A percentile compares a stretch with the other conserved stretches of the same genome.
phyloP scores from a whole-genome alignment of 768 basidiomycete species.

The Chlorophyllum brunneum region DNA sequence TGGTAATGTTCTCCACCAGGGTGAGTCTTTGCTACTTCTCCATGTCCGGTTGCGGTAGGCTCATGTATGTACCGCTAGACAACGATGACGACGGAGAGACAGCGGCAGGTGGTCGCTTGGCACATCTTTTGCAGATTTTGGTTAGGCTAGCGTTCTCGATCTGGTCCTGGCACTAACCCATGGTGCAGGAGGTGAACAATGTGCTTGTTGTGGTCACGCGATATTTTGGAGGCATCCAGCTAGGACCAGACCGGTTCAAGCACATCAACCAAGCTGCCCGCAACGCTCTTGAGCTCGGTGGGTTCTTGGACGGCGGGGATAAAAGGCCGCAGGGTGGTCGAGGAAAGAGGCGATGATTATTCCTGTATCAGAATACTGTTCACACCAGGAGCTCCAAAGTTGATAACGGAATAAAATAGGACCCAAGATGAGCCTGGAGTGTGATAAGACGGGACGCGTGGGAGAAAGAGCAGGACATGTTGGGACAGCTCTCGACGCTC shows the following conservation, averaged over 20 bases:
- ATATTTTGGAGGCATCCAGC: constrained; percentile 88
- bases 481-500: neutral
- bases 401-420: too few relatives aligned
- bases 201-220: constrained; percentile 91
- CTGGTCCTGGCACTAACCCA: neutral
- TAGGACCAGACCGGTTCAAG: constrained; percentile 86
- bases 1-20: constrained; percentile 68
- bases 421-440: constrained; percentile 3
- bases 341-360: constrained; percentile 22
- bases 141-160: constrained; percentile 34
- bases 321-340: constrained; percentile 27
- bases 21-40: constrained; percentile 32
- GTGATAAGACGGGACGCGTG: neutral
- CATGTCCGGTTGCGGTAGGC: neutral
- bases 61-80: constrained; percentile 40
- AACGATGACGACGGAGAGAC: constrained; percentile 96
- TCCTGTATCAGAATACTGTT: too few relatives aligned
- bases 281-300: constrained; percentile 83
- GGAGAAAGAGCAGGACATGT: neutral
- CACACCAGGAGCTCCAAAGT: too few relatives aligned
- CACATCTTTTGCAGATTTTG: constrained; percentile 86
- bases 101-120: constrained; percentile 86
- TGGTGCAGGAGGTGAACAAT: constrained; percentile 65
- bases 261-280: constrained; percentile 96
- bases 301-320: constrained; percentile 65